Base-by-base conservation (phyloP, 75 land plant species). In the Picea sitchensis region DNA sequence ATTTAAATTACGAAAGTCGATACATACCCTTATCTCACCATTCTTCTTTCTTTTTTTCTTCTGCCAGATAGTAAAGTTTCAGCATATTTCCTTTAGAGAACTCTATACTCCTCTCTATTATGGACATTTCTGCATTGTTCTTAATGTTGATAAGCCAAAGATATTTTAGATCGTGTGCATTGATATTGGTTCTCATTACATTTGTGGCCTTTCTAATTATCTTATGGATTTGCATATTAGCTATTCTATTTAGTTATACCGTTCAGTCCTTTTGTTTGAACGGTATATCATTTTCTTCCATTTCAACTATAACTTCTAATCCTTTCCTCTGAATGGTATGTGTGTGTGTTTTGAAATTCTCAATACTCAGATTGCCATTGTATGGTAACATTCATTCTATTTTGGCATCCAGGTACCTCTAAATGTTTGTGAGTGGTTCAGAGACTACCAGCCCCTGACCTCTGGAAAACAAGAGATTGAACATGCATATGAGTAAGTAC, bases 351-450 rank as follows among this genome's bases (percentile, higher is more conserved):
- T 32, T 30, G 30, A 34, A 65, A 30, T 32, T 65, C 69, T 17
- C 4, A 5, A 38, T 69, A 36, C 47, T 36, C 21, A 69, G 41
- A 69, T 41, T 41, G 5, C 20, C 41, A 7, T 20, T 41, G 26
- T 44, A 41, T 71, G 26, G 21, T 6, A 71, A 71, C n/a, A 41
- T 44, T n/a, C 26, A 41, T 15, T 76, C 51, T 17, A 5, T 5
- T 57, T 72, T 21, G 23, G 36, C 23, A 8, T 78, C 62, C 80
- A 93, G 96, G 98, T 96, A 9, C 98, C 98, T 14, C 83, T 96
- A 21, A 93, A 84, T 83, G 90, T 79, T 1, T 96, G 98, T 79
- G 93, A 90, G 11, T 93, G 96, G 98, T 96, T 94, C 82, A 86
- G 85, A 75, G 98, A 96, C 83, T 96, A 96, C 82, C 84, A 86